Conservation (phyloP, 164 flowering plant genomes). For the Malania oleifera region DNA sequence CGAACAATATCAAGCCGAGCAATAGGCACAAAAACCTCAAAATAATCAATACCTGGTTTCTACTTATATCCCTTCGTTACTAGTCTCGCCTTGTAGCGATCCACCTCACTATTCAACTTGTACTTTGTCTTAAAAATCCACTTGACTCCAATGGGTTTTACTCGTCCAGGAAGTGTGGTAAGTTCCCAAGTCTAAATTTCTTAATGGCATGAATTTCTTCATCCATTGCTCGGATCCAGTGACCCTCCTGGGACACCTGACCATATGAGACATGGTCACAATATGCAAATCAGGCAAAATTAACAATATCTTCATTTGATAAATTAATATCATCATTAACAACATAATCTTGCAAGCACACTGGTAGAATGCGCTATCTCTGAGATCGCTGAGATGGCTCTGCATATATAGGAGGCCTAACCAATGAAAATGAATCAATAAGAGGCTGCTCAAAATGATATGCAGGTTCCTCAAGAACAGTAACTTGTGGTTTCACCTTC, state of each 20-base stretch:
- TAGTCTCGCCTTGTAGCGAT: constrained; percentile 11
- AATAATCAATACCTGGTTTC: not conserved
- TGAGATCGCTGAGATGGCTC: not conserved
- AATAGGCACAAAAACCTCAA: constrained; percentile 14
- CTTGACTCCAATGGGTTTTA: constrained; percentile 13
- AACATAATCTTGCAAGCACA: not conserved
- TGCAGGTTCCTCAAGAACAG: not conserved
- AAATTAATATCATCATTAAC: too few relatives aligned
- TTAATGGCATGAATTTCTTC: constrained; percentile 5
- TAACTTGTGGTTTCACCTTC: not conserved
- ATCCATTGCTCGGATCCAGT: constrained; percentile 11
- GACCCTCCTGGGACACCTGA: not conserved
- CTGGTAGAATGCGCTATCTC: not conserved
- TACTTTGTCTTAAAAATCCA: constrained; percentile 7
- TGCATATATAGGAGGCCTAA: not conserved
- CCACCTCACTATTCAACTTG: constrained; percentile 8
- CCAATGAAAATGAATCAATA: not conserved
- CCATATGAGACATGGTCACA: not conserved
- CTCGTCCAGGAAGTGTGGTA: constrained; percentile 1
- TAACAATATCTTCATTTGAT: too few relatives aligned
- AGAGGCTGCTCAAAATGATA: not conserved
- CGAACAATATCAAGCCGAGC: constrained; percentile 9
- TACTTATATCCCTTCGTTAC: constrained; percentile 15
- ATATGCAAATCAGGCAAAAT: too few relatives aligned
- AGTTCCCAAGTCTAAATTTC: constrained; percentile 18